Evolutionary conservation across 176 grass and related monocot genomes (phyloP).

Genomic region (Paspalum vaginatum): DNA sequence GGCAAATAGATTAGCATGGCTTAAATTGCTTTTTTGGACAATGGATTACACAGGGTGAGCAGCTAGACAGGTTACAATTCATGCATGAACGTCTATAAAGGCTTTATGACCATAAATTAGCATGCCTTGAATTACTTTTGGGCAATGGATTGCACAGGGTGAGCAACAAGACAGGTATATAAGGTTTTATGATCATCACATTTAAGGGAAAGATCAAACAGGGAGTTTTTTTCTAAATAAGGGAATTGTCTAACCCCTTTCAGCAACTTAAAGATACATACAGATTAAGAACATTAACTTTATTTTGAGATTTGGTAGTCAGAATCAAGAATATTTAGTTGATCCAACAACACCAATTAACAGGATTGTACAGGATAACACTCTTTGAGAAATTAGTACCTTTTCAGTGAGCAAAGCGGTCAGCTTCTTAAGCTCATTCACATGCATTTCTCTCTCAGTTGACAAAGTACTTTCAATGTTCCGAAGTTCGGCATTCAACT

Average conservation of each 20-base stretch:
- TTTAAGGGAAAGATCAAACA: neutral
- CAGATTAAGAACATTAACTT: neutral
- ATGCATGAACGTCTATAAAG: conserved; percentile 12
- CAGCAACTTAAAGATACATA: conserved; percentile 4
- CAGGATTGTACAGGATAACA: neutral
- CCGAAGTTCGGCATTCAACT: conserved; percentile 95
- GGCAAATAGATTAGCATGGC: conserved; percentile 8
- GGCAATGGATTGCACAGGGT: neutral
- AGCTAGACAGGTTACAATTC: conserved; percentile 14
- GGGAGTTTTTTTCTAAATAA: neutral
- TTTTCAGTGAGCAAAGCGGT: conserved; percentile 87
- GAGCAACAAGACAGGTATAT: neutral
- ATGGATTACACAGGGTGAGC: neutral
- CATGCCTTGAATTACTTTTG: conserved; percentile 6
- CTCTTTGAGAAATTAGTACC: conserved; percentile 49
- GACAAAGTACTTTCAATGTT: conserved; percentile 85
- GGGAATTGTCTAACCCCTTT: neutral
- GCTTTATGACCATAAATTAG: neutral
- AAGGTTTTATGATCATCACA: neutral
- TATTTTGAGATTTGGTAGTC: conserved; percentile 3
- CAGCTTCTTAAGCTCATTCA: conserved; percentile 92
- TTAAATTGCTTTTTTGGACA: conserved; percentile 13
- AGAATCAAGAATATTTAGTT: conserved; percentile 28
- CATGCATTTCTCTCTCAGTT: conserved; percentile 82
- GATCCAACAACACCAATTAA: conserved; percentile 18